Evolutionary conservation across 352 stramenopile genomes (phyloP).

Genomic region (Phytopythium chamaehyphon): DNA sequence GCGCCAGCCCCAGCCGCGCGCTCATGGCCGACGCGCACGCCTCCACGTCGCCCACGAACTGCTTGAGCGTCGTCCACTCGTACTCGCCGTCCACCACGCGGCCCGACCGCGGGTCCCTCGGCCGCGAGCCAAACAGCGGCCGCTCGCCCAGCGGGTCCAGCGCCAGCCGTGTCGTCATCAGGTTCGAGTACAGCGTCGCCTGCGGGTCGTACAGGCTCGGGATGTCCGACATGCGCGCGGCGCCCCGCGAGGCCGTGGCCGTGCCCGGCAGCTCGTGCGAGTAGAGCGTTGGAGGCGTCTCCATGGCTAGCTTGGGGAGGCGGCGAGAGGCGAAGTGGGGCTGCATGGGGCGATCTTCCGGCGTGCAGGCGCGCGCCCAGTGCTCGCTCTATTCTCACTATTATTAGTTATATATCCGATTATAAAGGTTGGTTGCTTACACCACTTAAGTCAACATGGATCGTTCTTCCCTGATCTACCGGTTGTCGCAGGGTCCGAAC

Average conservation of each 20-base stretch:
- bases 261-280: slow-evolving; percentile 18
- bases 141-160: slow-evolving; percentile 43
- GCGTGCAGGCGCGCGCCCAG: too few relatives aligned
- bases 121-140: slow-evolving; percentile 53
- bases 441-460: too few relatives aligned
- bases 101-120: slow-evolving; percentile 29
- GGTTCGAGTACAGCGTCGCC: slow-evolving; percentile 56
- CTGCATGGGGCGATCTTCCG: too few relatives aligned
- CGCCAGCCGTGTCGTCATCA: slow-evolving; percentile 31
- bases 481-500: too few relatives aligned
- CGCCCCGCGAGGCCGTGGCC: slow-evolving; percentile 22
- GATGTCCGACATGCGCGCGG: slow-evolving; percentile 26
- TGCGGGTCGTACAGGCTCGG: slow-evolving; percentile 29
- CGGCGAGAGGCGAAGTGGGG: not conserved
- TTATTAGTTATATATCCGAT: too few relatives aligned
- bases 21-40: slow-evolving; percentile 37
- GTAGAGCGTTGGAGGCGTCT: slow-evolving; percentile 1
- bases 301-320: not conserved
- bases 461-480: too few relatives aligned
- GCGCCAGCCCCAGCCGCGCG: slow-evolving; percentile 27
- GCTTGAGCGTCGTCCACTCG: slow-evolving; percentile 58
- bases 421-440: too few relatives aligned
- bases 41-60: slow-evolving; percentile 51
- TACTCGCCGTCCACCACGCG: slow-evolving; percentile 26
- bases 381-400: too few relatives aligned